Percentiles rank a stretch among this genome's conserved stretches.
Conservation (phyloP, 2,329 filamentous ascomycete species). For the Hansfordia pulvinata region DNA sequence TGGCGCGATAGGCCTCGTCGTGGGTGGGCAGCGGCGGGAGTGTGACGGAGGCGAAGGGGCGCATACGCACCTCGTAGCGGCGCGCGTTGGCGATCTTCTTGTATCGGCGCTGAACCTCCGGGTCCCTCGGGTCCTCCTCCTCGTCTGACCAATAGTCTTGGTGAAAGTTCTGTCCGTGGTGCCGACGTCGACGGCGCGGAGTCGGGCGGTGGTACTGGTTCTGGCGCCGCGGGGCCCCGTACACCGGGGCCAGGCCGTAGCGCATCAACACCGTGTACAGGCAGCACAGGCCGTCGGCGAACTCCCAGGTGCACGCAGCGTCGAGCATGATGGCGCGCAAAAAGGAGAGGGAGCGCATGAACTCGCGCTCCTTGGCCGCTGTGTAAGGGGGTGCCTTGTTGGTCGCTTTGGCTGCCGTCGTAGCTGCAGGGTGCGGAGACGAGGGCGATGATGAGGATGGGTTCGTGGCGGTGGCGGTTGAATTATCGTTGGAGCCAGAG, state of each 20-base stretch:
- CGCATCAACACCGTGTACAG: conserved; percentile 56
- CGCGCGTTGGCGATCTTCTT: conserved; percentile 50
- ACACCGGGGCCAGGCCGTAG: conserved; percentile 35
- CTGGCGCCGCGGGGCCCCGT: no score
- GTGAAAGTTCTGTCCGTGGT: no score
- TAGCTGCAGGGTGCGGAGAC: no score
- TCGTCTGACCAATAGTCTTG: no score
- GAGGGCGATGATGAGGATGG: no score
- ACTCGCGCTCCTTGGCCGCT: conserved; percentile 24
- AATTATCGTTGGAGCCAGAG: conserved; percentile 1
- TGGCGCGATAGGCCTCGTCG: conserved; percentile 40
- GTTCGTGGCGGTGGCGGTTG: conserved; percentile 3
- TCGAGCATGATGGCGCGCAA: conserved; percentile 50
- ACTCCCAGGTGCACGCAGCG: conserved; percentile 45
- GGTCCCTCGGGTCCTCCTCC: no score
- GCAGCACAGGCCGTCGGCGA: conserved; percentile 39
- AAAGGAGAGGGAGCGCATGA: conserved; percentile 35
- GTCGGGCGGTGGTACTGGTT: no score
- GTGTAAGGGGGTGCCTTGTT: no score
- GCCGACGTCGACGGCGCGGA: no score
- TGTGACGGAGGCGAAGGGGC: conserved; percentile 58
- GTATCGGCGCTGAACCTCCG: conserved; percentile 52
- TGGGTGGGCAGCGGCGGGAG: conserved; percentile 55
- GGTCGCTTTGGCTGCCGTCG: no score
- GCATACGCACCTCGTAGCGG: conserved; percentile 77